Percentiles rank a stretch among this genome's conserved stretches.
phyloP scores from a whole-genome alignment of 441 rosid genomes.

The Sinapis alba region DNA sequence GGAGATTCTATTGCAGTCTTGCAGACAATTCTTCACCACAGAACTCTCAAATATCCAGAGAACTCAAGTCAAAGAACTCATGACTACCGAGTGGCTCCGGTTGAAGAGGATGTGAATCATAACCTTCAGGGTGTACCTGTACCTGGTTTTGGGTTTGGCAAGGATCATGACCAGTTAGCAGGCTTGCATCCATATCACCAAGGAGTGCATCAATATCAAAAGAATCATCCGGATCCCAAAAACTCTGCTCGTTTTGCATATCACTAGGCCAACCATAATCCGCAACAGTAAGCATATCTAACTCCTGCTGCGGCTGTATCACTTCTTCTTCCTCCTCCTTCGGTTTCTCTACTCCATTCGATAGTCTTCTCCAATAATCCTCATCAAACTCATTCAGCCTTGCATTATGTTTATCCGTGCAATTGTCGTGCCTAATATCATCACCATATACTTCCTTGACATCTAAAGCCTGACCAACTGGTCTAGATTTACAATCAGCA shows the following conservation, averaged over 20 bases:
- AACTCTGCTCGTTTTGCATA: constrained; percentile 3
- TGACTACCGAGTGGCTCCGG: constrained; percentile 26
- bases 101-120: constrained; percentile 26
- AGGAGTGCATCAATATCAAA: constrained; percentile 63
- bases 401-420: background rate
- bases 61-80: constrained; percentile 14
- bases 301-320: background rate
- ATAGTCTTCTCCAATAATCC: background rate
- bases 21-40: constrained; percentile 1
- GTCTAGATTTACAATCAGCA: constrained; percentile 39
- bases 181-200: constrained; percentile 33
- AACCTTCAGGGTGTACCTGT: background rate
- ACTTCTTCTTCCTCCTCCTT: constrained; percentile 17
- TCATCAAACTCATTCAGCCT: constrained; percentile 22
- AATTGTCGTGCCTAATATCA: background rate
- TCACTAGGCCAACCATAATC: constrained; percentile 36
- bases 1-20: constrained; percentile 9
- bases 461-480: background rate
- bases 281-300: background rate
- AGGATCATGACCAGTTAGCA: constrained; percentile 1
- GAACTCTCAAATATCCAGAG: constrained; percentile 16
- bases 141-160: constrained; percentile 13
- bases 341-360: constrained; percentile 14
- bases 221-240: constrained; percentile 41
- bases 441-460: background rate